Evolutionary conservation across 1,284 basidiomycete species (phyloP), one percentile per base, ranked within the genome.

Genomic region (Amylostereum areolatum): DNA sequence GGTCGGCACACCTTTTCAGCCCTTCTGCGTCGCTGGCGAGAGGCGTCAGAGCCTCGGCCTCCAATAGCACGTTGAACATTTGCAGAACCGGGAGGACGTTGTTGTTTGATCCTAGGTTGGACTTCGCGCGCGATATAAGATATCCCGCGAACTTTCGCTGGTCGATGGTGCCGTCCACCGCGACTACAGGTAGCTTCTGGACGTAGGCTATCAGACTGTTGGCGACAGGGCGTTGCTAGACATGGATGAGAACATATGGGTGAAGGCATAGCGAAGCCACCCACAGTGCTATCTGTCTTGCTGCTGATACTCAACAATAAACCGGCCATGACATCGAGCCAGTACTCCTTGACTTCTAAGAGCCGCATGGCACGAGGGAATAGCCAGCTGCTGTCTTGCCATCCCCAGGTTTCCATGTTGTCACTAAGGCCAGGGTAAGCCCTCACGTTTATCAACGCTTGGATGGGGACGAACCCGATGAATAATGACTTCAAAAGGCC

Each of bases 241-340:
- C 33, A 18, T 48, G 25, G 41, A 58, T 40, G 53, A 48, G 32
- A 29, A 31, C 28, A 28, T n/a, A 31, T 11, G 42, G 4, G 34
- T 25, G 28, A 48, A 51, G 43, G 34, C 45, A 3, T 1, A 25
- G 30, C 24, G 11, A 27, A 90, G 71, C 6, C 33, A 68, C 85
- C 67, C 61, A 93, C 92, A 8, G 84, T 88, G 57, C 85, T 89
- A 55, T 87, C 83, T 3, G 89, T 90, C 64, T 81, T 85, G 62
- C 89, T 87, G 34, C 85, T 87, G 31, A 89, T 71, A 55, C 88
- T 92, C 47, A 89, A 69, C 2, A 93, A 73, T 3, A 94, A 65
- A 0, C 93, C 93, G 4, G 75, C 71, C 24, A 95, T 71, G 29
- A 95, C 60, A n/a, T 72, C 59, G 37, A 66, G 63, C 12, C 87